Conservation (phyloP, 805 yeast species). For the Yarrowia porcina region DNA sequence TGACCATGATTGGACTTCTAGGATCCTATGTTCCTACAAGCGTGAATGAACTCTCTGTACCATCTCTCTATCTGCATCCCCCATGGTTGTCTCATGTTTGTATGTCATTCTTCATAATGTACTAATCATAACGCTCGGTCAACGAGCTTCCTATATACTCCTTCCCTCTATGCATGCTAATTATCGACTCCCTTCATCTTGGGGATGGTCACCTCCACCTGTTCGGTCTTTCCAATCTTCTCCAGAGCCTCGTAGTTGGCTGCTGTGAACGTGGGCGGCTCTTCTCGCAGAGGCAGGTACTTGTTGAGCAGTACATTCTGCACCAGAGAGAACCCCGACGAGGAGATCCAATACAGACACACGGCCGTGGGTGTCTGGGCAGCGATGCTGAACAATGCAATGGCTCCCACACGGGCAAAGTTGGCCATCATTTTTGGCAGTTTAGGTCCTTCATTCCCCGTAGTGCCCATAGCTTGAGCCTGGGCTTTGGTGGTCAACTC, state of each 20-base stretch:
- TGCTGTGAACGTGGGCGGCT: conserved; percentile 20
- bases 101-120: no score
- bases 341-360: conserved; percentile 85
- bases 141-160: no score
- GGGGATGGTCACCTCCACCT: background rate
- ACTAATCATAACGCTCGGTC: no score
- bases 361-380: conserved; percentile 84
- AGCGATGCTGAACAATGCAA: conserved; percentile 77
- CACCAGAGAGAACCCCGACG: conserved; percentile 68
- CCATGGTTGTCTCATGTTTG: no score
- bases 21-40: no score
- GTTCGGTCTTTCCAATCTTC: background rate
- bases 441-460: conserved; percentile 39
- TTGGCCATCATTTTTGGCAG: conserved; percentile 49
- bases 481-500: conserved; percentile 70
- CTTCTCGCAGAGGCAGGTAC: conserved; percentile 52
- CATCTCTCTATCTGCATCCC: no score
- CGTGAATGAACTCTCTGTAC: no score
- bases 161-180: background rate
- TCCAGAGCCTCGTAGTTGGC: conserved; percentile 19
- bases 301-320: conserved; percentile 74
- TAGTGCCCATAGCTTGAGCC: background rate
- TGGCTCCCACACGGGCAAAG: conserved; percentile 67
- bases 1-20: no score
- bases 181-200: background rate